phyloP scores from a whole-genome alignment of 345 rosid genomes.

The Draba incana region DNA sequence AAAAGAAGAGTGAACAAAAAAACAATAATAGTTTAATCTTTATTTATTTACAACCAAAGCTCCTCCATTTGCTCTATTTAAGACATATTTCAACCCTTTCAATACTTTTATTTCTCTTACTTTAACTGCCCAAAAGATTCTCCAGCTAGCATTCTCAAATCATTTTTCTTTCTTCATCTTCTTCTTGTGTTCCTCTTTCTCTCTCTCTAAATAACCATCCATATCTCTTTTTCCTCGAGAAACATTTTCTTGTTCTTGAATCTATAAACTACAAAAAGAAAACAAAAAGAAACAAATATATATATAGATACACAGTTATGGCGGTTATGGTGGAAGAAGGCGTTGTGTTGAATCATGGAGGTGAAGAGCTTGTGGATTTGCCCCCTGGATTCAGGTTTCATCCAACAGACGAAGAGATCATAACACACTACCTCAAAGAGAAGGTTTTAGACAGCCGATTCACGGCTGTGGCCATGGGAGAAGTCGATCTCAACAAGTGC shows the following conservation, averaged over 20 bases:
- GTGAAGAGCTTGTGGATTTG: slow-evolving; percentile 64
- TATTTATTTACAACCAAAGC: slow-evolving; percentile 17
- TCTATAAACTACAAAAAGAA: slow-evolving; percentile 8
- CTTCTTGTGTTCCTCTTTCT: slow-evolving; percentile 25
- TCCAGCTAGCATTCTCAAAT: slow-evolving; percentile 40
- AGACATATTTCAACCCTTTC: slow-evolving; percentile 40
- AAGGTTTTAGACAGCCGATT: slow-evolving; percentile 68
- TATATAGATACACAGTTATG: slow-evolving; percentile 41
- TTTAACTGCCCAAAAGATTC: slow-evolving; percentile 55
- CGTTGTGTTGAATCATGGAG: slow-evolving; percentile 48
- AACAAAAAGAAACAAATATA: not conserved
- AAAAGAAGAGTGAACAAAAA: slow-evolving; percentile 11
- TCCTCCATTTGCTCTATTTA: slow-evolving; percentile 65
- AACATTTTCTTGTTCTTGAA: slow-evolving; percentile 22
- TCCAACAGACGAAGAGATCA: slow-evolving; percentile 93
- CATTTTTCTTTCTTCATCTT: slow-evolving; percentile 32
- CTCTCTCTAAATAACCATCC: slow-evolving; percentile 26
- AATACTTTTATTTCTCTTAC: slow-evolving; percentile 56
- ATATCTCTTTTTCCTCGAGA: slow-evolving; percentile 1
- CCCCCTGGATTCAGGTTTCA: slow-evolving; percentile 97
- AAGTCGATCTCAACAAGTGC: slow-evolving; percentile 91
- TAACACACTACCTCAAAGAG: slow-evolving; percentile 64
- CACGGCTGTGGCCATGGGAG: slow-evolving; percentile 73
- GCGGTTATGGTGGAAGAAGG: slow-evolving; percentile 54
- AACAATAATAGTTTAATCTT: slow-evolving; percentile 25